Evolutionary conservation across 441 rosid species (phyloP), one percentile per base, ranked within the genome.

Genomic region (Lepidium campestre): DNA sequence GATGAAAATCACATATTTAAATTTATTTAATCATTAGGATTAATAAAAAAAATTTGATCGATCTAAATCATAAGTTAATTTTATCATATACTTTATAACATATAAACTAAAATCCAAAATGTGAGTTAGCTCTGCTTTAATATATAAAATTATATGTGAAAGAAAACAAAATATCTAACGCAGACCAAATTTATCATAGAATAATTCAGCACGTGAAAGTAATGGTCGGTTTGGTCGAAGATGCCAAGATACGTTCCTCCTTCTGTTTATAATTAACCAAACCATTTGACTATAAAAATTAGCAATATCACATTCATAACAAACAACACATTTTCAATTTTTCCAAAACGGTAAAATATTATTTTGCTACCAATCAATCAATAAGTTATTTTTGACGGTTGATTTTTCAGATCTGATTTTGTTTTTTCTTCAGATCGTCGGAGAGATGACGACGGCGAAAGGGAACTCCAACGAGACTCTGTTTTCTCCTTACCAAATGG

Each of bases 401-500:
- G 56, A 62, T 62, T 47, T 22, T 22, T 47, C 67, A 62, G 67
- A 62, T 62, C 56, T 62, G 35, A 20, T 14, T 11, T 35, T 19
- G 1, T 20, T 37, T 39, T 23, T n/a, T 1, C 4, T 7, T 41
- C 19, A 20, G 48, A 67, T 45, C 57, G 9, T 13, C n/a, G 42
- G 31, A 47, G 48, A 37, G 1, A 62, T 55, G 75, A 57, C 62
- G 61, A 8, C 62, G 41, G 48, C 32, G n/a, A 40, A 58, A 4
- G 41, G 48, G 25, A 60, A 68, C 34, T 60, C 62, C 0, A 32
- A 13, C 2, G 55, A 29, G 22, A 65, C 77, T 18, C 77, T 90
- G 6, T 85, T 85, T 66, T 69, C 84, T 54, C 82, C 93, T 11
- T 86, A 82, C 83, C 81, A 79, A 77, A 85, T 86, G 90, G 91